These are phyloP conservation scores for Talaromyces sp. DNA, from an alignment of 2,329 filamentous ascomycete genomes.

Conservation along the genomic window DNA sequence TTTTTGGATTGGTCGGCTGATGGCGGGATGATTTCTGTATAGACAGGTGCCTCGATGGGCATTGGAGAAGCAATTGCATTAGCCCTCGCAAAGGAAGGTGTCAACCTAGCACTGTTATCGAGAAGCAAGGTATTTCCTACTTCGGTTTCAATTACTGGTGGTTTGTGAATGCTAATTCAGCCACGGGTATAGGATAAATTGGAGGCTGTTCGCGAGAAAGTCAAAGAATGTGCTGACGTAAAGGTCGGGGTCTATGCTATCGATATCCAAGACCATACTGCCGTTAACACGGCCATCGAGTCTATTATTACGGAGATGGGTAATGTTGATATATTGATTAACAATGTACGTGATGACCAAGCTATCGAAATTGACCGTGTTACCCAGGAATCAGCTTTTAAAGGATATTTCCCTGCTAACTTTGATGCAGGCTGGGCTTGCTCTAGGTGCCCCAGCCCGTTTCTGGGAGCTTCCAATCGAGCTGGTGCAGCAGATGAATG, in stretches of 20 bases:
- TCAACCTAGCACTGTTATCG: slow-evolving; percentile 42
- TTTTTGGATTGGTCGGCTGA: too few species aligned
- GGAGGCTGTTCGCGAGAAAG: not conserved
- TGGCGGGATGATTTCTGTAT: not conserved
- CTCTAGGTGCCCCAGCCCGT: slow-evolving; percentile 40
- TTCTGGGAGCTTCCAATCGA: slow-evolving; percentile 41
- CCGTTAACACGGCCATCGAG: slow-evolving; percentile 14
- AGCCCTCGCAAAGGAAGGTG: slow-evolving; percentile 33
- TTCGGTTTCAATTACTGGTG: slow-evolving; percentile 17
- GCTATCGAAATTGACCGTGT: not conserved
- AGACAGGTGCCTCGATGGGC: slow-evolving; percentile 44
- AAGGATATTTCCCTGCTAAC: not conserved
- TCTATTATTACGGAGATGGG: slow-evolving; percentile 29
- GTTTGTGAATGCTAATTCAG: not conserved
- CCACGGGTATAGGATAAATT: not conserved
- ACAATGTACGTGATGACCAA: slow-evolving; percentile 30
- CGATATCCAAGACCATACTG: not conserved
- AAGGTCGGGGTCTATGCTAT: not conserved
- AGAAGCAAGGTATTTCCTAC: slow-evolving; percentile 30
- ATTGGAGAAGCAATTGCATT: slow-evolving; percentile 44
- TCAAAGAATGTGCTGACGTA: not conserved
- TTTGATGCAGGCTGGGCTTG: slow-evolving; percentile 38
- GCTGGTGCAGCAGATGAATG: slow-evolving; percentile 43
- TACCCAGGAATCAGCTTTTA: not conserved
- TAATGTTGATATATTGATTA: slow-evolving; percentile 44